Evolutionary conservation across 2,329 filamentous ascomycete genomes (phyloP).

Genomic region (Aspergillus ruber): DNA sequence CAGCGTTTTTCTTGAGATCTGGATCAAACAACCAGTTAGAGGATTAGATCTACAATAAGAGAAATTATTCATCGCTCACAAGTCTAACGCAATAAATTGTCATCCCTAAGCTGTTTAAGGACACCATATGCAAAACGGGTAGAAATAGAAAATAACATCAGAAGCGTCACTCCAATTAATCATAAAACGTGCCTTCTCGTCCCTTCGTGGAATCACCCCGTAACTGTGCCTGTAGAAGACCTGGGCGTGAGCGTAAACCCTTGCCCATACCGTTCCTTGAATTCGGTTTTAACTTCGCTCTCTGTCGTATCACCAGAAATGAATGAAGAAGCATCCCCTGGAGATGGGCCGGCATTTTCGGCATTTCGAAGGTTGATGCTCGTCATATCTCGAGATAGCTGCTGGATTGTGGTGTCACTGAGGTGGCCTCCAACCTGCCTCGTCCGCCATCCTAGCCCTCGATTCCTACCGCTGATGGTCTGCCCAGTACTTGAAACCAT

Average conservation of each 20-base stretch:
- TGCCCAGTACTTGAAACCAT: slow-evolving; percentile 34
- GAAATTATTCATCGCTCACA: no score
- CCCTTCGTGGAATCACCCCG: no score
- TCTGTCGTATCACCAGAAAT: slow-evolving; percentile 4
- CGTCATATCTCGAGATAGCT: slow-evolving; percentile 26
- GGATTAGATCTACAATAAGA: no score
- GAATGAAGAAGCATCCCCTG: slow-evolving; percentile 4
- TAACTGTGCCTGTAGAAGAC: not conserved
- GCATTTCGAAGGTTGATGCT: slow-evolving; percentile 13
- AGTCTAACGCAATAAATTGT: no score
- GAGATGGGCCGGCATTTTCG: slow-evolving; percentile 7
- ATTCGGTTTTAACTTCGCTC: slow-evolving; percentile 12
- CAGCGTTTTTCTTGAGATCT: no score
- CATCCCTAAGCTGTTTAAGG: no score
- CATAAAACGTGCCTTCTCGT: no score
- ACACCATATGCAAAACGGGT: no score
- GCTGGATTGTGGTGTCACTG: slow-evolving; percentile 22
- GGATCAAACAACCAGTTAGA: no score
- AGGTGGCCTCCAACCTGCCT: slow-evolving; percentile 31
- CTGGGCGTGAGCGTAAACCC: slow-evolving; percentile 8
- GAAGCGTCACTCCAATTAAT: no score
- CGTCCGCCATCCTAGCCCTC: slow-evolving; percentile 21
- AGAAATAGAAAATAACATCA: no score
- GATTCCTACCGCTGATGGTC: slow-evolving; percentile 27
- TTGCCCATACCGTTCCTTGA: slow-evolving; percentile 20